Conservation (phyloP, 495 filamentous ascomycete species). For the Penicillium robsamsonii region DNA sequence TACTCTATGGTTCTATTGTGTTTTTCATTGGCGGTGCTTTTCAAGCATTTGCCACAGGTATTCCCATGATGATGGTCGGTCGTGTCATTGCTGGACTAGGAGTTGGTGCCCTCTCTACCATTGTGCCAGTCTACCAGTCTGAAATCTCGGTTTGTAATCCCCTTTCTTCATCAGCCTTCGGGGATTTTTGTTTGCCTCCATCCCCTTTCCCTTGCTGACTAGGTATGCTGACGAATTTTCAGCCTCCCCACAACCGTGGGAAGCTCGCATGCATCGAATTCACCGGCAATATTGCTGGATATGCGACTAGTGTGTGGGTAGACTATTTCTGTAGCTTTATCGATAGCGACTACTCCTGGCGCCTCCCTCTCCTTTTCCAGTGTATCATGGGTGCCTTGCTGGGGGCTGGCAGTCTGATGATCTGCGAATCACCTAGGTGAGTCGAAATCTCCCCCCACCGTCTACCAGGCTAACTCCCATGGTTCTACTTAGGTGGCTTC, state of each 20-base stretch:
- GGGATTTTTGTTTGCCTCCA: neutral
- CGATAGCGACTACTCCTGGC: conserved; percentile 81
- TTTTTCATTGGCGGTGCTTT: conserved; percentile 89
- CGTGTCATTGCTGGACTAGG: conserved; percentile 90
- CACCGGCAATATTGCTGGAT: conserved; percentile 92
- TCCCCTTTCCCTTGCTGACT: neutral
- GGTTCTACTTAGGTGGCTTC: conserved; percentile 69
- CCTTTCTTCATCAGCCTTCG: neutral
- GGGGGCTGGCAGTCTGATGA: conserved; percentile 80
- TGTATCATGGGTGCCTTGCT: conserved; percentile 89
- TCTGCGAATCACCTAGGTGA: conserved; percentile 94
- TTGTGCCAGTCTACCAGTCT: conserved; percentile 96
- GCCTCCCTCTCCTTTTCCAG: conserved; percentile 86
- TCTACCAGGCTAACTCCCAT: neutral
- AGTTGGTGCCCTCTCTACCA: conserved; percentile 91
- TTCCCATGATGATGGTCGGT: conserved; percentile 90
- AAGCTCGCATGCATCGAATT: conserved; percentile 98
- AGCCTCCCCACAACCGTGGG: conserved; percentile 91
- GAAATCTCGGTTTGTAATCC: conserved; percentile 63
- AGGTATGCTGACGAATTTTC: conserved; percentile 15
- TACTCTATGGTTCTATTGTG: conserved; percentile 88
- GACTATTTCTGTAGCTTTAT: conserved; percentile 97
- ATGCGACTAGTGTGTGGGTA: conserved; percentile 95
- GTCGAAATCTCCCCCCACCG: conserved; percentile 6
- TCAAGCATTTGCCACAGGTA: conserved; percentile 75